Evolutionary conservation across 805 yeast species (phyloP).

Genomic region (Wickerhamiella vanderwaltii): DNA sequence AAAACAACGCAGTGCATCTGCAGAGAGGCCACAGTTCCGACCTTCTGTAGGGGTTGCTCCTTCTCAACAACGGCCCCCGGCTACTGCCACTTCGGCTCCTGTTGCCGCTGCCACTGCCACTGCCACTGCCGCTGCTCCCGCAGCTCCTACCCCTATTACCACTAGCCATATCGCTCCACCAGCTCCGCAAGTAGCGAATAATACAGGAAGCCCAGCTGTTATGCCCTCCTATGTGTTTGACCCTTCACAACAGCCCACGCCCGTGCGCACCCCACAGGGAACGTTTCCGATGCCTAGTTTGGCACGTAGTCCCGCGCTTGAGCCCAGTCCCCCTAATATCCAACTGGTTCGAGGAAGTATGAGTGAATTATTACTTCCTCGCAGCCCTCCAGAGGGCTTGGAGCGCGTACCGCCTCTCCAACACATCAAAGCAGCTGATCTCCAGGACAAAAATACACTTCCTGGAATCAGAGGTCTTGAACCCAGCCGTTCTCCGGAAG

Average conservation of each 20-base stretch:
- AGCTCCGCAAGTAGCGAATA: background rate
- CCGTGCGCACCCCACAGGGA: constrained; percentile 8
- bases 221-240: constrained; percentile 1
- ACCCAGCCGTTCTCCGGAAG: background rate
- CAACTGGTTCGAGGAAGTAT: constrained; percentile 20
- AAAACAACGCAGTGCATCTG: constrained; percentile 10
- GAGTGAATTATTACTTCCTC: constrained; percentile 23
- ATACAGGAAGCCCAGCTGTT: background rate
- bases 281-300: constrained; percentile 2
- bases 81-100: background rate
- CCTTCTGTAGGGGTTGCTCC: background rate
- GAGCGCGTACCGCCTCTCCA: constrained; percentile 23
- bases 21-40: background rate
- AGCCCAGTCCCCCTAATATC: constrained; percentile 15
- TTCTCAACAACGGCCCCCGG: background rate
- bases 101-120: background rate
- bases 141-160: background rate
- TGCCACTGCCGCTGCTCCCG: background rate
- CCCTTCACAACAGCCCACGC: constrained; percentile 9
- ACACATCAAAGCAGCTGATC: constrained; percentile 20
- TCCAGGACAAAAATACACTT: constrained; percentile 11
- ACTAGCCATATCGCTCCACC: background rate
- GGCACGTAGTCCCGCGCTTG: constrained; percentile 6
- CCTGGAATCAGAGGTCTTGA: constrained; percentile 6
- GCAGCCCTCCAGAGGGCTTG: constrained; percentile 19